Percentiles rank a stretch among this genome's conserved stretches.
These are phyloP conservation scores for Drechslerella dactyloides DNA, from an alignment of 2,329 filamentous ascomycete genomes.

Conservation along the genomic window DNA sequence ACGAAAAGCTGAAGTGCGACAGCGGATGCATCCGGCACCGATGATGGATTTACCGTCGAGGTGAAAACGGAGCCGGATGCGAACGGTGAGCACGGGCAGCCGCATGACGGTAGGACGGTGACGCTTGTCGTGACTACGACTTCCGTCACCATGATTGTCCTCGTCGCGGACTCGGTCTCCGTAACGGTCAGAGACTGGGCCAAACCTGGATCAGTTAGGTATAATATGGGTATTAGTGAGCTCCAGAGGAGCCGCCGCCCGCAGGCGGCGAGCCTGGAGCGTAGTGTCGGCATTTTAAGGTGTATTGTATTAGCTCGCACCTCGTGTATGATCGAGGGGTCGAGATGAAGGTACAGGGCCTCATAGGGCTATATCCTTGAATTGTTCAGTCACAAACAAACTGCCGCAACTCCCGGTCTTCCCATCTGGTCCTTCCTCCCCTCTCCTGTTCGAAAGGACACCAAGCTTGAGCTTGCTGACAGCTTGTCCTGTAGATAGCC, in stretches of 20 bases:
- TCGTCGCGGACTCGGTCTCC: constrained; percentile 3
- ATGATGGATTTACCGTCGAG: neutral
- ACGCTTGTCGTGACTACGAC: neutral
- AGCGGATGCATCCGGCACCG: neutral
- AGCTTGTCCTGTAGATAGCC: too few relatives aligned
- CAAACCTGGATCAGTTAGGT: neutral
- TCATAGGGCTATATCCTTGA: too few relatives aligned
- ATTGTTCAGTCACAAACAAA: too few relatives aligned
- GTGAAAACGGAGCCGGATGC: neutral
- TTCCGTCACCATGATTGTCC: constrained; percentile 3
- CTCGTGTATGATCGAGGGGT: too few relatives aligned
- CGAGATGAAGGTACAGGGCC: too few relatives aligned
- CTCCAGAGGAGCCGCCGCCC: neutral
- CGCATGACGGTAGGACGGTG: neutral
- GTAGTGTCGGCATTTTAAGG: neutral
- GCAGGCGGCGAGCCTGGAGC: neutral
- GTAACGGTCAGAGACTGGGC: neutral
- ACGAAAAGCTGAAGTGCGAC: constrained; percentile 6
- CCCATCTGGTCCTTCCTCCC: too few relatives aligned
- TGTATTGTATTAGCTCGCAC: too few relatives aligned
- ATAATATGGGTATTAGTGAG: neutral
- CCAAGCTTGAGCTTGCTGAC: too few relatives aligned
- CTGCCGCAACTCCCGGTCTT: too few relatives aligned
- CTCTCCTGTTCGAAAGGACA: too few relatives aligned
- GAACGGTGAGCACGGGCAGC: neutral